Base-by-base conservation (phyloP, 2,329 filamentous ascomycete genomes). In the Daldinia sp. region DNA sequence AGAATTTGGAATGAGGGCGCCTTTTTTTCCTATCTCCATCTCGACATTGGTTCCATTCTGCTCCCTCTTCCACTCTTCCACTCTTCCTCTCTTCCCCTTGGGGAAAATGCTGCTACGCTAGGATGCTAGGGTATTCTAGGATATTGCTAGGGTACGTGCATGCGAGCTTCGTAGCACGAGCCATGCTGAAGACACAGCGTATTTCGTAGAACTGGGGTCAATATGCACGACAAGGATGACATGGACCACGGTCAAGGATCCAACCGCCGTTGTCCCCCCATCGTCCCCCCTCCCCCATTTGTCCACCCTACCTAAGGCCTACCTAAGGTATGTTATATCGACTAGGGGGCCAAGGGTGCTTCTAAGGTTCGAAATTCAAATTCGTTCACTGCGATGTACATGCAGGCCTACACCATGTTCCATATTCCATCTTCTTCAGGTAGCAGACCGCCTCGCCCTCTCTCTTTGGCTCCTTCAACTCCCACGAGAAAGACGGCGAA, bases 81-180 rank as follows among this genome's bases (percentile, higher is more conserved):
- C n/a, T n/a, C n/a, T n/a, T n/a, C n/a, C n/a, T n/a, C n/a, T 55
- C 56, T 67, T 67, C 65, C 65, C 62, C 64, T 61, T 67, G 64
- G 64, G 64, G 61, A 57, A 64, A 64, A 62, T 19, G 47, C 51
- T 58, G 54, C 64, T 45, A 27, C 55, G 54, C 64, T 45, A 27
- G 45, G 25, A 48, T 32, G 9, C 17, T 23, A 43, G 17, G 25
- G 17, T n/a, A 48, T 29, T 15, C 45, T 32, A 48, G 45, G 45
- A 27, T 43, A 34, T n/a, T 1, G 32, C 32, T 56, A 58, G 58
- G 58, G 30, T 60, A 67, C 52, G 48, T 61, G 62, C 65, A 67
- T 65, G 48, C 53, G 55, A 58, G 52, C 50, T 56, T 30, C 35
- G 37, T 55, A 50, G 62, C 62, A 58, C 55, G 32, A 58, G 49